phyloP scores from a whole-genome alignment of 140 eudicot genomes.

The Erigeron philadelphicus region DNA sequence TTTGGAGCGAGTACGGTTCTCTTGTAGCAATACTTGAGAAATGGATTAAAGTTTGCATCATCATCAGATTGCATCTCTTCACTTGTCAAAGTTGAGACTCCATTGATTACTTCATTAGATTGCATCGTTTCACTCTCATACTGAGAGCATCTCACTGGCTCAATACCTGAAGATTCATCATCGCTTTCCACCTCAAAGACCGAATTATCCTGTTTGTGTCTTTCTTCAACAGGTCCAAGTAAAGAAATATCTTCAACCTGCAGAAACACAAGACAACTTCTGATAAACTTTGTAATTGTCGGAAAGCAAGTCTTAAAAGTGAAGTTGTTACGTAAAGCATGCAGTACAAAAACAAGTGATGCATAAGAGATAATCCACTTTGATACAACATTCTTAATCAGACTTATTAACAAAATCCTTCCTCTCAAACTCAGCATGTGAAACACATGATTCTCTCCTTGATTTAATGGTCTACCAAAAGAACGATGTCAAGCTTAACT shows the following conservation, averaged over 20 bases:
- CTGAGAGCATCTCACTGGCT: constrained; percentile 30
- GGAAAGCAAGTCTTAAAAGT: too few relatives aligned
- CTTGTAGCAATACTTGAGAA: constrained; percentile 28
- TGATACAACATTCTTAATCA: too few relatives aligned
- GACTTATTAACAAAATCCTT: too few relatives aligned
- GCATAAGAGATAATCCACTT: not conserved
- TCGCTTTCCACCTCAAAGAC: constrained; percentile 17
- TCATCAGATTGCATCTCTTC: constrained; percentile 30
- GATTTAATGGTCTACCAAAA: too few relatives aligned
- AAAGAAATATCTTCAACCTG: constrained; percentile 66
- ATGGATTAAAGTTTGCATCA: constrained; percentile 22
- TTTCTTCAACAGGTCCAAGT: constrained; percentile 33
- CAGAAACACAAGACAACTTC: constrained; percentile 20
- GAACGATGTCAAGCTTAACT: too few relatives aligned
- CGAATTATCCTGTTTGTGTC: constrained; percentile 29
- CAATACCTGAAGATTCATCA: constrained; percentile 21
- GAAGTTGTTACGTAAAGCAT: not conserved
- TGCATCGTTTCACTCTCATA: constrained; percentile 34
- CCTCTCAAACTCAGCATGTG: too few relatives aligned
- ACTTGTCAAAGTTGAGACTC: constrained; percentile 17
- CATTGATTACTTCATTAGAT: constrained; percentile 25
- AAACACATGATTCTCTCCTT: too few relatives aligned
- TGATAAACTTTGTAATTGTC: not conserved
- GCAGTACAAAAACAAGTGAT: constrained; percentile 1
- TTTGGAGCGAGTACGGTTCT: constrained; percentile 27